Evolutionary conservation across 306 rosid species (phyloP).

Genomic region (Parietaria judaica): DNA sequence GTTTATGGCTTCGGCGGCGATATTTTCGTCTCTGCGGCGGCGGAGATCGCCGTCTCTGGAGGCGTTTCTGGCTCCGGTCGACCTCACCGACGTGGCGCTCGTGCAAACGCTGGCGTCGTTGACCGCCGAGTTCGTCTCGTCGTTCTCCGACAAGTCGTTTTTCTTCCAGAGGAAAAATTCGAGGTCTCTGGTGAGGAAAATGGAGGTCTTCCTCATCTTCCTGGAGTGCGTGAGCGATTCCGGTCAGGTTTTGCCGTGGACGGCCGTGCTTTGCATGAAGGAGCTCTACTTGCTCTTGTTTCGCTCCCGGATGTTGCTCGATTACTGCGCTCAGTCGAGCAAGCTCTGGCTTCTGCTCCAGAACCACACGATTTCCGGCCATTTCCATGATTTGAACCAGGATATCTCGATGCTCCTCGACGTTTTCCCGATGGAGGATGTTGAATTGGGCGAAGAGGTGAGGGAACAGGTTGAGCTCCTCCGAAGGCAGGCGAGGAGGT

Average conservation of each 20-base stretch:
- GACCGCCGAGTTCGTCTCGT: constrained; percentile 42
- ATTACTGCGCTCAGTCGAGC: constrained; percentile 72
- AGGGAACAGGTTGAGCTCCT: constrained; percentile 77
- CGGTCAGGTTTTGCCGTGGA: constrained; percentile 29
- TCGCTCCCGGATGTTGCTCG: constrained; percentile 83
- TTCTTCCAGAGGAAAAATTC: constrained; percentile 66
- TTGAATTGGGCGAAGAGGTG: constrained; percentile 58
- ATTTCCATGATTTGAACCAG: constrained; percentile 81
- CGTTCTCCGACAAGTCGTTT: constrained; percentile 42
- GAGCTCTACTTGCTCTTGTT: constrained; percentile 74
- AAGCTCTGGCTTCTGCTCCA: constrained; percentile 94
- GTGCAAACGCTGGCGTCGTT: constrained; percentile 57
- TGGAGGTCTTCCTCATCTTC: constrained; percentile 54
- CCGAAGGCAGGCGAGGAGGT: constrained; percentile 58
- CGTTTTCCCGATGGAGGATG: constrained; percentile 64
- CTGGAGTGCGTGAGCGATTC: constrained; percentile 56
- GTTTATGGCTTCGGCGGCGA: constrained; percentile 76
- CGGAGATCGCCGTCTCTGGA: constrained; percentile 86
- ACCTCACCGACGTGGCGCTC: constrained; percentile 56
- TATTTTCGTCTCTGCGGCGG: constrained; percentile 75
- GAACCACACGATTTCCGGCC: constrained; percentile 77
- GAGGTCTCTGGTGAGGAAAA: constrained; percentile 54
- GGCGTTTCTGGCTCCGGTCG: constrained; percentile 84
- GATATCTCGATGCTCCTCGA: constrained; percentile 85
- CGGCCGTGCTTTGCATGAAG: constrained; percentile 67